phyloP scores from a whole-genome alignment of 2,329 filamentous ascomycete genomes.

The Beauveria caledonica region DNA sequence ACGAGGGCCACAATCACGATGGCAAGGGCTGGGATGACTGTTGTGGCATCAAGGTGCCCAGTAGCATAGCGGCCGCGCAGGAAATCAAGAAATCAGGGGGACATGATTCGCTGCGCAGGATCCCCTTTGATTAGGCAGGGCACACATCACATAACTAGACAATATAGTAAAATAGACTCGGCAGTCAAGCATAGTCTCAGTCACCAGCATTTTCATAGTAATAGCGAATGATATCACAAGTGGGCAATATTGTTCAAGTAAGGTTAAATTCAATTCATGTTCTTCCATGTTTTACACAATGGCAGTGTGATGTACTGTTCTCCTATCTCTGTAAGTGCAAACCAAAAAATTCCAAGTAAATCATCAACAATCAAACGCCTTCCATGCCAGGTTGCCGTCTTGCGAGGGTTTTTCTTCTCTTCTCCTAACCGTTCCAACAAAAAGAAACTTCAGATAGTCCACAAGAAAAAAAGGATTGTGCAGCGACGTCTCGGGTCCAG shows the following conservation, averaged over 20 bases:
- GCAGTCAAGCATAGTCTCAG: not conserved
- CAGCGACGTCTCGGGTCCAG: not conserved
- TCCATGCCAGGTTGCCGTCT: not conserved
- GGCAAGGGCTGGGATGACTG: conserved; percentile 84
- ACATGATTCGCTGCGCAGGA: conserved; percentile 55
- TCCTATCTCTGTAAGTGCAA: conserved; percentile 4
- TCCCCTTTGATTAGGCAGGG: conserved; percentile 65
- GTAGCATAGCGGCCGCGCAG: conserved; percentile 81
- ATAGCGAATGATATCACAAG: not conserved
- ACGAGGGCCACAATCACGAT: conserved; percentile 55
- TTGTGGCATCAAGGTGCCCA: conserved; percentile 95
- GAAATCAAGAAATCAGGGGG: conserved; percentile 72
- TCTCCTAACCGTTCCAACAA: not conserved
- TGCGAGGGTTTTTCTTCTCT: not conserved
- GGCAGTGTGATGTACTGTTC: conserved; percentile 9
- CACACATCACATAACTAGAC: not conserved
- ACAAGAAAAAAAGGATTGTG: not conserved
- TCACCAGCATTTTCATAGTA: not conserved
- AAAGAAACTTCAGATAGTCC: not conserved
- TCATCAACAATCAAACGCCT: conserved; percentile 8
- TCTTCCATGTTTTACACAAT: conserved; percentile 3
- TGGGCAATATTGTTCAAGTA: not conserved
- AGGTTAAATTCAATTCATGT: conserved; percentile 2
- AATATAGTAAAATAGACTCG: not conserved
- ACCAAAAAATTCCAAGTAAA: conserved; percentile 1